These are phyloP conservation scores for Solanum dulcamara DNA, from an alignment of 257 asterid genomes.

Conservation along the genomic window DNA sequence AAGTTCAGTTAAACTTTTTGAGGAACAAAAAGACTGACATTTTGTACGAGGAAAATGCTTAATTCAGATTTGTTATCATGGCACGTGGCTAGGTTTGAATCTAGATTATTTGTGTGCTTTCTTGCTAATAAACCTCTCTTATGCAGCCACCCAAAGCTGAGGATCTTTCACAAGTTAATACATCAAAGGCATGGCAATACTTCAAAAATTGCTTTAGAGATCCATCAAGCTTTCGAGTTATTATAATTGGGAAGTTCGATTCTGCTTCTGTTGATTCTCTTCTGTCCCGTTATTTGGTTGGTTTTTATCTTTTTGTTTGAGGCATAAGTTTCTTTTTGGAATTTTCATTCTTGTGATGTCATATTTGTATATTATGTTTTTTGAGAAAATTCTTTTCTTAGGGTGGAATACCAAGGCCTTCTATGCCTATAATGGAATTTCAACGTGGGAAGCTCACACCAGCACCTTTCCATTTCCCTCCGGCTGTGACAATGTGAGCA, in stretches of 20 bases:
- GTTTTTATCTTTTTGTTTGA: neutral
- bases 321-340: neutral
- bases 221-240: neutral
- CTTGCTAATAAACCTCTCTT: neutral
- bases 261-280: neutral
- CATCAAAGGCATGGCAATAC: neutral
- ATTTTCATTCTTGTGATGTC: neutral
- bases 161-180: neutral
- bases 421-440: neutral
- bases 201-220: neutral
- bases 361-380: neutral
- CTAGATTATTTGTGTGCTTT: neutral
- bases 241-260: neutral
- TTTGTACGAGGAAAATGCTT: neutral
- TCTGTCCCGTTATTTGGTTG: neutral
- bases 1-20: neutral
- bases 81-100: neutral
- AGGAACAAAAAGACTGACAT: neutral
- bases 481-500: neutral
- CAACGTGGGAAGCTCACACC: neutral
- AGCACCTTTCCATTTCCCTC: neutral
- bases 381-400: neutral
- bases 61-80: neutral
- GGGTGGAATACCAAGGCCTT: neutral
- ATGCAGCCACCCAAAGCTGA: neutral